Evolutionary conservation across 345 rosid genomes (phyloP).

Genomic region (Xanthoceras sorbifolium): DNA sequence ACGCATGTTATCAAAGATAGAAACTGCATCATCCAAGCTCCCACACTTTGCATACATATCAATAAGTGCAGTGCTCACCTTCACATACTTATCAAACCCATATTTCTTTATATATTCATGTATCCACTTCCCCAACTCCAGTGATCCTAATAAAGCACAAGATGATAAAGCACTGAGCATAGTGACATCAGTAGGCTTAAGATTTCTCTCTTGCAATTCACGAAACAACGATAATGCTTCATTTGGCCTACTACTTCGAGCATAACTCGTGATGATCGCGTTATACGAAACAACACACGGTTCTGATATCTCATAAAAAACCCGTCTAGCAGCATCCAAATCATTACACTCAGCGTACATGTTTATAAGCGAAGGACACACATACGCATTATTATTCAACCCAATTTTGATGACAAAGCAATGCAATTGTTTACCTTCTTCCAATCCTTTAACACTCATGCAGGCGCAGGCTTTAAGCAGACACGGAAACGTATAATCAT

Average conservation of each 20-base stretch:
- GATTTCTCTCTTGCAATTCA: slow-evolving; percentile 59
- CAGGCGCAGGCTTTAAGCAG: slow-evolving; percentile 62
- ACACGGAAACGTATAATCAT: slow-evolving; percentile 68
- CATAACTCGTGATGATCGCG: slow-evolving; percentile 69
- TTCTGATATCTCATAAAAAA: slow-evolving; percentile 54
- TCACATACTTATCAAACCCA: slow-evolving; percentile 50
- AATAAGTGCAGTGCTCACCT: slow-evolving; percentile 76
- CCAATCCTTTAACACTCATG: slow-evolving; percentile 39
- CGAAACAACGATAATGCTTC: slow-evolving; percentile 71
- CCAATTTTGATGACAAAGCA: slow-evolving; percentile 55
- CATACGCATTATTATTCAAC: slow-evolving; percentile 45
- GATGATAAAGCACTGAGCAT: slow-evolving; percentile 77
- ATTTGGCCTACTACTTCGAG: slow-evolving; percentile 68
- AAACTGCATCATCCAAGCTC: slow-evolving; percentile 68
- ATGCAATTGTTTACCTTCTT: slow-evolving; percentile 66
- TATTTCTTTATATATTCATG: slow-evolving; percentile 66
- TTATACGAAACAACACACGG: slow-evolving; percentile 77
- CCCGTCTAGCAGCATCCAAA: slow-evolving; percentile 56
- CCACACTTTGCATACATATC: slow-evolving; percentile 97
- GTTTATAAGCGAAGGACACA: slow-evolving; percentile 72
- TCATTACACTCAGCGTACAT: slow-evolving; percentile 68
- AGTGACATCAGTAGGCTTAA: slow-evolving; percentile 72
- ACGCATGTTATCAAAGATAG: slow-evolving; percentile 54
- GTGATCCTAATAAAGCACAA: slow-evolving; percentile 78
- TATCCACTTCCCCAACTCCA: slow-evolving; percentile 85